Evolutionary conservation across 78 protist species (phyloP).

Genomic region (Dictyostelium brefeldianum): DNA sequence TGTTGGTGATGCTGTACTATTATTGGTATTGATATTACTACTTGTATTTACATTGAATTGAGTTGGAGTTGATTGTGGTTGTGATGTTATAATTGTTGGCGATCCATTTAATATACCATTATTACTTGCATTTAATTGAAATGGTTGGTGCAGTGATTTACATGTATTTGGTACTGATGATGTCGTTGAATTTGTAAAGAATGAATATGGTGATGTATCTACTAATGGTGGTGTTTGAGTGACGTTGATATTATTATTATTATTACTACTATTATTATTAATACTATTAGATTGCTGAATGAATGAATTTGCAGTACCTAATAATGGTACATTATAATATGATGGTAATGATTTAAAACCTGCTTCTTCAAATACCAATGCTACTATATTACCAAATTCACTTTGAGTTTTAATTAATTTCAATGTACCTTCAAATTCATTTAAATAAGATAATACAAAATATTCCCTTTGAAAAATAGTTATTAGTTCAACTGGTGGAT

Average conservation of each 20-base stretch:
- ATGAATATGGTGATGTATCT: not conserved
- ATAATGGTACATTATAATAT: not conserved
- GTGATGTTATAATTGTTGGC: slow-evolving; percentile 7
- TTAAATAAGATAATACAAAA: slow-evolving; percentile 22
- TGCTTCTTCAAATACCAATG: slow-evolving; percentile 38
- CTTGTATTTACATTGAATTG: not conserved
- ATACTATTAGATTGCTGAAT: not conserved
- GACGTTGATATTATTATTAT: not conserved
- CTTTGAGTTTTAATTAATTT: slow-evolving; percentile 41
- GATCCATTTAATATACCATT: not conserved
- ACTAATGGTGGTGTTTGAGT: not conserved
- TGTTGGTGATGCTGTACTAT: slow-evolving; percentile 27
- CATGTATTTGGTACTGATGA: not conserved
- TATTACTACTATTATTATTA: not conserved
- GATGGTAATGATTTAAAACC: slow-evolving; percentile 57
- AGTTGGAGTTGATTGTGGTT: not conserved
- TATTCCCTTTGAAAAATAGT: slow-evolving; percentile 53
- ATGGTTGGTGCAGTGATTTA: not conserved
- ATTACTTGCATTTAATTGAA: not conserved
- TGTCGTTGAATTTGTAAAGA: not conserved
- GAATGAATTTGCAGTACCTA: not conserved
- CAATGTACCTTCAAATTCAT: slow-evolving; percentile 31
- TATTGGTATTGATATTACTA: not conserved
- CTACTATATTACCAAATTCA: slow-evolving; percentile 48
- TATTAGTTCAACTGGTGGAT: slow-evolving; percentile 39